Evolutionary conservation across 495 filamentous ascomycete genomes (phyloP).

Genomic region (Xylaria grammica): DNA sequence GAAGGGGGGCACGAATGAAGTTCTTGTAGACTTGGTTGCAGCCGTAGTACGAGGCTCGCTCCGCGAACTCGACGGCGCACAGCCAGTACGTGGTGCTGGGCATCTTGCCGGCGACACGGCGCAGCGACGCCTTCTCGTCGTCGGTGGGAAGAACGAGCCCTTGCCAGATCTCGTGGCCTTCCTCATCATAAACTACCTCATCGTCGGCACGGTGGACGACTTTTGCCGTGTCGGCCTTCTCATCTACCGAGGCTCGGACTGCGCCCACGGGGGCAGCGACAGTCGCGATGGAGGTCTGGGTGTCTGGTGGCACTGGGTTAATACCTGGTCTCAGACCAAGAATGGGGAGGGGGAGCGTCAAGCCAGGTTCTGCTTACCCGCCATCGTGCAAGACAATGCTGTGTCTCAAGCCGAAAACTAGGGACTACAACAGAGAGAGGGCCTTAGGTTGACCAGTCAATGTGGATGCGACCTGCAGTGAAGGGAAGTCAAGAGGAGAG

Average conservation of each 20-base stretch:
- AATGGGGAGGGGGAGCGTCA: neutral
- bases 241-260: slow-evolving; percentile 35
- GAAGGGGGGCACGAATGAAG: slow-evolving; percentile 60
- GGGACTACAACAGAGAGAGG: neutral
- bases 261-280: slow-evolving; percentile 29
- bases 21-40: slow-evolving; percentile 63
- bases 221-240: slow-evolving; percentile 27
- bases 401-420: slow-evolving; percentile 5
- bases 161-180: slow-evolving; percentile 40
- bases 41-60: slow-evolving; percentile 65
- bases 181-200: slow-evolving; percentile 22
- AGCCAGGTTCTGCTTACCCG: slow-evolving; percentile 4
- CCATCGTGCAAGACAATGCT: slow-evolving; percentile 13
- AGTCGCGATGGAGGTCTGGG: slow-evolving; percentile 32
- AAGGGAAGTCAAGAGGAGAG: neutral
- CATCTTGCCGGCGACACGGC: slow-evolving; percentile 57
- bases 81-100: slow-evolving; percentile 54
- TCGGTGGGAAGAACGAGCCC: slow-evolving; percentile 56
- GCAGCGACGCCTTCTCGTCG: slow-evolving; percentile 57
- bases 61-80: slow-evolving; percentile 63
- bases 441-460: slow-evolving; percentile 1
- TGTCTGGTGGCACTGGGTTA: slow-evolving; percentile 23
- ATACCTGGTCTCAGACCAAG: neutral
- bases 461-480: slow-evolving; percentile 14
- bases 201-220: neutral